Evolutionary conservation across 108 stramenopile species (phyloP).

Genomic region (Nannochloropsis oceanica): DNA sequence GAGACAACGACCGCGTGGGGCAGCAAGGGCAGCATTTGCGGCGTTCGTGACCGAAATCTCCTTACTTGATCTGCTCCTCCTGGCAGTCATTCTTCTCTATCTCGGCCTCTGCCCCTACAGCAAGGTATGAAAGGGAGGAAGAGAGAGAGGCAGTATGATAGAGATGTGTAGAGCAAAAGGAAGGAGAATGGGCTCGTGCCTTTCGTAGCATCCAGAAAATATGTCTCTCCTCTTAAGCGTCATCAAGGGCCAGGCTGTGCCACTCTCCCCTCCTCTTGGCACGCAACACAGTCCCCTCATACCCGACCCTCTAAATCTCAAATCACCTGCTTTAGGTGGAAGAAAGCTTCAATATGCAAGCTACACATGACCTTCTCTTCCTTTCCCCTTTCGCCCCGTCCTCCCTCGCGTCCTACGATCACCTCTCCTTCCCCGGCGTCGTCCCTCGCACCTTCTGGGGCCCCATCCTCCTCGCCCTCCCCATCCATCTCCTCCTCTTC

Average conservation of each 20-base stretch:
- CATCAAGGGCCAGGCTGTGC: too few relatives aligned
- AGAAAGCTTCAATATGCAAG: slow-evolving; percentile 94
- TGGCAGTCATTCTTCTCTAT: background rate
- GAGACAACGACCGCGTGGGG: background rate
- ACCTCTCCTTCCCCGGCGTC: slow-evolving; percentile 43
- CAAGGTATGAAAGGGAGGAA: slow-evolving; percentile 35
- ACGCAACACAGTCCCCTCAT: background rate
- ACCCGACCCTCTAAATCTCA: background rate
- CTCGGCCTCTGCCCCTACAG: slow-evolving; percentile 61
- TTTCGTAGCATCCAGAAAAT: background rate
- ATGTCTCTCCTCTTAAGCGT: background rate
- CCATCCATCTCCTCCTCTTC: background rate
- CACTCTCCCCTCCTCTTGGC: background rate
- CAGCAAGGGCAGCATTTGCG: background rate
- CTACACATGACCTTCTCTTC: slow-evolving; percentile 30
- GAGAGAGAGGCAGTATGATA: too few relatives aligned
- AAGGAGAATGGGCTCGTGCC: too few relatives aligned
- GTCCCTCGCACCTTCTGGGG: slow-evolving; percentile 50
- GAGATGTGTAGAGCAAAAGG: too few relatives aligned
- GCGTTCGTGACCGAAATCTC: background rate
- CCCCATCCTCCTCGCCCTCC: slow-evolving; percentile 11
- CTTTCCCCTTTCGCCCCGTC: background rate
- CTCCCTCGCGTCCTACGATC: slow-evolving; percentile 32
- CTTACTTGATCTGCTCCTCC: background rate
- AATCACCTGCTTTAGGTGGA: slow-evolving; percentile 48